A percentile compares a stretch with the other conserved stretches of the same genome.
Conservation (phyloP, 1,284 basidiomycete species). For the Trichosporon ovoides region DNA sequence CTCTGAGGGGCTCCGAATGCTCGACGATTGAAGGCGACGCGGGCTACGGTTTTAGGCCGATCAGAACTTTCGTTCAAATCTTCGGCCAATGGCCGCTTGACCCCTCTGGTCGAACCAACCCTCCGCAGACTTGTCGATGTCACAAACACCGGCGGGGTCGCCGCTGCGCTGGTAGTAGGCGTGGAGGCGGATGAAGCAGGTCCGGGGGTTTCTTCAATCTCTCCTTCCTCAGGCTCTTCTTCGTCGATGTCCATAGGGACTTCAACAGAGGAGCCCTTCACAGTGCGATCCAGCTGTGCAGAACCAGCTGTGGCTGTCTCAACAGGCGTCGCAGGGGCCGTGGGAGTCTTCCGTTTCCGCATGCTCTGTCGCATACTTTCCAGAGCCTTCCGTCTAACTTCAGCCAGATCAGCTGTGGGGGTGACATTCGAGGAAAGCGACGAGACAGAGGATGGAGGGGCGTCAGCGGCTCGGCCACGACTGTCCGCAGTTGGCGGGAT, state of each 20-base stretch:
- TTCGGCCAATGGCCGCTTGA: slow-evolving; percentile 38
- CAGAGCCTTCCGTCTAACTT: slow-evolving; percentile 30
- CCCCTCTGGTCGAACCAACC: slow-evolving; percentile 19
- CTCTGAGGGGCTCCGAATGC: slow-evolving; percentile 27
- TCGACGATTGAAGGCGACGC: slow-evolving; percentile 19
- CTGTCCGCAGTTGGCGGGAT: too few species aligned
- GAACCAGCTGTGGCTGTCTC: slow-evolving; percentile 8
- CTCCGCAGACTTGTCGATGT: slow-evolving; percentile 8
- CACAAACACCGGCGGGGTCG: slow-evolving; percentile 2
- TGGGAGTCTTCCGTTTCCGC: neutral
- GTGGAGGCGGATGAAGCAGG: neutral
- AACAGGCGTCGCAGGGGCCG: neutral
- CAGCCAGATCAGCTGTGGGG: slow-evolving; percentile 25
- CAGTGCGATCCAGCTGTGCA: slow-evolving; percentile 31
- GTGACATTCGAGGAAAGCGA: neutral
- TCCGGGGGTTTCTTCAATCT: slow-evolving; percentile 25
- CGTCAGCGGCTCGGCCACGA: too few species aligned
- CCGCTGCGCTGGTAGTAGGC: neutral
- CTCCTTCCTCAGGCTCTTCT: slow-evolving; percentile 35
- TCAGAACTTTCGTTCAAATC: slow-evolving; percentile 36
- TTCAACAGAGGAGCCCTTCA: slow-evolving; percentile 21
- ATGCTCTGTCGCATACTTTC: slow-evolving; percentile 31
- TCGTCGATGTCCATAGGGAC: slow-evolving; percentile 27
- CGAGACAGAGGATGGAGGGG: neutral
- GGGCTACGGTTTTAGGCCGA: slow-evolving; percentile 12